These are phyloP conservation scores for Aspergillus niger DNA, from an alignment of 2,329 filamentous ascomycete genomes.

Conservation along the genomic window DNA sequence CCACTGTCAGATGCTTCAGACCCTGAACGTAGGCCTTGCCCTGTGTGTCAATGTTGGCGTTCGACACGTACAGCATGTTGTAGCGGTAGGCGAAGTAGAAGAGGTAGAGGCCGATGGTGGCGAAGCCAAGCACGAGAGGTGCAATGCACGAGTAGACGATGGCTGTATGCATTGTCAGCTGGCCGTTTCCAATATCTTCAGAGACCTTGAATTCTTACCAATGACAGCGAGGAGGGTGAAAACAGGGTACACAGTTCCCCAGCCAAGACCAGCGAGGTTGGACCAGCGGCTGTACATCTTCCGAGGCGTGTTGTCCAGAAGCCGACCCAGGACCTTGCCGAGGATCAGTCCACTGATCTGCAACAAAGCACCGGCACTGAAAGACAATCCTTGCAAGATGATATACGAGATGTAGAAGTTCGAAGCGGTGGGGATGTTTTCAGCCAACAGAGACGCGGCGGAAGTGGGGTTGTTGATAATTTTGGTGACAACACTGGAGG, in stretches of 20 bases:
- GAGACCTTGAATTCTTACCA: slow-evolving; percentile 54
- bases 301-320: slow-evolving; percentile 75
- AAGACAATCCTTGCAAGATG: slow-evolving; percentile 82
- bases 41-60: slow-evolving; percentile 81
- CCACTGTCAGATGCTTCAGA: slow-evolving; percentile 79
- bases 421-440: slow-evolving; percentile 76
- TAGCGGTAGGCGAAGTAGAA: slow-evolving; percentile 90
- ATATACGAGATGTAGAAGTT: slow-evolving; percentile 98
- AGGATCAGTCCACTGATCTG: slow-evolving; percentile 74
- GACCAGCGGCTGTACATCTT: slow-evolving; percentile 79
- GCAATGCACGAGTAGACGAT: slow-evolving; percentile 86
- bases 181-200: not conserved
- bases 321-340: slow-evolving; percentile 71
- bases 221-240: slow-evolving; percentile 81
- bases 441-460: slow-evolving; percentile 67
- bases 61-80: slow-evolving; percentile 84
- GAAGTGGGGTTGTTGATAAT: slow-evolving; percentile 65
- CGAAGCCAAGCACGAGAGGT: slow-evolving; percentile 80
- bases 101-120: slow-evolving; percentile 72
- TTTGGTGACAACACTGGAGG: slow-evolving; percentile 66
- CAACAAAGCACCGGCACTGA: slow-evolving; percentile 72
- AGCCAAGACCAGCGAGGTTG: slow-evolving; percentile 70
- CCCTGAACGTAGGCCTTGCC: slow-evolving; percentile 86
- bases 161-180: slow-evolving; percentile 50
- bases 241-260: slow-evolving; percentile 80